These are phyloP conservation scores for Emmonsia crescens DNA, from an alignment of 2,329 filamentous ascomycete genomes.

Conservation along the genomic window DNA sequence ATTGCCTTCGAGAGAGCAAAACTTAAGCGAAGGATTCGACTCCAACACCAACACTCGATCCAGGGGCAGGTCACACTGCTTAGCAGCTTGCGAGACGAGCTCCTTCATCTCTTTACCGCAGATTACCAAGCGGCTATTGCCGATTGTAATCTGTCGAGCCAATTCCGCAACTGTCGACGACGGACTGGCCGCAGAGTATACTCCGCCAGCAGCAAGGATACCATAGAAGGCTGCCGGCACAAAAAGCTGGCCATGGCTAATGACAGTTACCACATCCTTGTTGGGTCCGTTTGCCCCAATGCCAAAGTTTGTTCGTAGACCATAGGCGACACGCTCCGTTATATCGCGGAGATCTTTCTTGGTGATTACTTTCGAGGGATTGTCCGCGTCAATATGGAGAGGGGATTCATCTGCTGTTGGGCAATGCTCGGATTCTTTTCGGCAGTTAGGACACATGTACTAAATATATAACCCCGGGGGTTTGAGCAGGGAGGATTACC, in stretches of 20 bases:
- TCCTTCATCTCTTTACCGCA: slow-evolving; percentile 4
- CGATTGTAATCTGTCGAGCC: slow-evolving; percentile 1
- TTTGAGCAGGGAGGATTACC: neutral
- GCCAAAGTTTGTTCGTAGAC: slow-evolving; percentile 2
- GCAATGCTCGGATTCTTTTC: neutral
- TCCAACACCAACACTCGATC: slow-evolving; percentile 1
- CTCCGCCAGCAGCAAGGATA: slow-evolving; percentile 1
- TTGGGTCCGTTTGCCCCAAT: neutral
- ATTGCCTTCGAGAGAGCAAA: slow-evolving; percentile 1
- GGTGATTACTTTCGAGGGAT: slow-evolving; percentile 2
- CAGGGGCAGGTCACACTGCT: neutral
- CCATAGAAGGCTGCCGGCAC: neutral
- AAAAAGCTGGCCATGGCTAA: slow-evolving; percentile 1
- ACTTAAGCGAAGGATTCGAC: neutral
- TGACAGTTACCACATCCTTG: slow-evolving; percentile 1
- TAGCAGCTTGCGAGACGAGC: neutral
- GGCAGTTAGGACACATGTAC: neutral
- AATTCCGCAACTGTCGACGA: slow-evolving; percentile 2
- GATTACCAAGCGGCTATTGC: slow-evolving; percentile 1
- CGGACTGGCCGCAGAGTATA: slow-evolving; percentile 2
- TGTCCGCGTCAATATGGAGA: neutral
- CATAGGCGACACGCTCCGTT: neutral
- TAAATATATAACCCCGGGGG: neutral
- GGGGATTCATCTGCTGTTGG: neutral
- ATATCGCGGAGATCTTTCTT: slow-evolving; percentile 2